Evolutionary conservation across 768 basidiomycete species (phyloP).

Genomic region (Cystofilobasidium ferigula): DNA sequence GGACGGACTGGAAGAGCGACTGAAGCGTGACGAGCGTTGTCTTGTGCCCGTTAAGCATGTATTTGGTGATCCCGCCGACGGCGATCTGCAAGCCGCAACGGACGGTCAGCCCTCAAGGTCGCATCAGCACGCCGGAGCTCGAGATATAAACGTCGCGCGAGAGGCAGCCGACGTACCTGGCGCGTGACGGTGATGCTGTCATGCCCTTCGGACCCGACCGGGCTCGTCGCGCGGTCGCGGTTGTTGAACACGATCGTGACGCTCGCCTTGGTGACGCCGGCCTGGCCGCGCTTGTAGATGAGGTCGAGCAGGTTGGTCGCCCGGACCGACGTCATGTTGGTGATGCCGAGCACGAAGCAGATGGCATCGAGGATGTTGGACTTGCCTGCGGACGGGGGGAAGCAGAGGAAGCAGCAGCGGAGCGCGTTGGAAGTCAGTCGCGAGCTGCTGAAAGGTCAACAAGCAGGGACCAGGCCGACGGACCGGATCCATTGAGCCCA

Average conservation of each 20-base stretch:
- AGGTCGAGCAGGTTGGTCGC: constrained; percentile 92
- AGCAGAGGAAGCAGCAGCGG: not conserved
- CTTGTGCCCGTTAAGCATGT: constrained; percentile 92
- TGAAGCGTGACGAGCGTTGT: constrained; percentile 73
- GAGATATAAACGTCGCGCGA: not conserved
- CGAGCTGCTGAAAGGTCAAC: not conserved
- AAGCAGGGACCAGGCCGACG: constrained; percentile 6
- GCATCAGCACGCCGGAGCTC: no score
- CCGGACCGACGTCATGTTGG: constrained; percentile 88
- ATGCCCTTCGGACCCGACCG: constrained; percentile 63
- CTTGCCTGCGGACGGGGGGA: constrained; percentile 49
- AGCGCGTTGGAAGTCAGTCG: not conserved
- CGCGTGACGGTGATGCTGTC: constrained; percentile 93
- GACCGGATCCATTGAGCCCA: constrained; percentile 45
- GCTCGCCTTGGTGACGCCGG: constrained; percentile 90
- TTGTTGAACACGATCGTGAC: constrained; percentile 99
- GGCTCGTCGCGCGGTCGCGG: constrained; percentile 72
- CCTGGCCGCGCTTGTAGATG: constrained; percentile 98
- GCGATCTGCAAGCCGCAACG: constrained; percentile 52
- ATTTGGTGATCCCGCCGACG: constrained; percentile 85
- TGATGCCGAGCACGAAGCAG: constrained; percentile 95
- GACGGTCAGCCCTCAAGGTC: no score
- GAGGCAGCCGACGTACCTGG: constrained; percentile 51
- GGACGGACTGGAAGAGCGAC: constrained; percentile 87
- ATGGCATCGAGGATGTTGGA: constrained; percentile 99